A percentile compares a stretch with the other conserved stretches of the same genome.
phyloP scores from a whole-genome alignment of 1,284 basidiomycete species.

The Stygiomarasmius scandens region DNA sequence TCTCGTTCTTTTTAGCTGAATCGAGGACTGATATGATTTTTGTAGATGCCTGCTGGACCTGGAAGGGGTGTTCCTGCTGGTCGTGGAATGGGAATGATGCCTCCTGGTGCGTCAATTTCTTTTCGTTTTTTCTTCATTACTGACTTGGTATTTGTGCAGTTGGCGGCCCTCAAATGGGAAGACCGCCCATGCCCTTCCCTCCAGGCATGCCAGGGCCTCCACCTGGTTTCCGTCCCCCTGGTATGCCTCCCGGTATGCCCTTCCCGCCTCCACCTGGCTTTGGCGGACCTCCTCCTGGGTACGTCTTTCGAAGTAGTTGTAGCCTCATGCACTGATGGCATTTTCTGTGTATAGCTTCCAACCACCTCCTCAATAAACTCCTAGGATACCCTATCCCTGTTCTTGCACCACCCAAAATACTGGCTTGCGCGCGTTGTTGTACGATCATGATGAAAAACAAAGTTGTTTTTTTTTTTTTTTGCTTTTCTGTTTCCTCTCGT shows the following conservation, averaged over 20 bases:
- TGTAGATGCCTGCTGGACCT: constrained; percentile 84
- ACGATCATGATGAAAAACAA: not conserved
- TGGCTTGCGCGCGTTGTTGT: not conserved
- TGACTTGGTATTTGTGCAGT: constrained; percentile 38
- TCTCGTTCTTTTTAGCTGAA: constrained; percentile 14
- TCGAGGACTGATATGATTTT: constrained; percentile 14
- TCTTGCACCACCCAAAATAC: not conserved
- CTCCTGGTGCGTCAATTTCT: constrained; percentile 65
- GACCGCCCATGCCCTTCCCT: constrained; percentile 86
- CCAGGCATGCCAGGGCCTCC: constrained; percentile 84
- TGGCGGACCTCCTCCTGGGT: constrained; percentile 85
- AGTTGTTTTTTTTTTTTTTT: not conserved
- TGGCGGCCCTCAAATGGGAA: constrained; percentile 71
- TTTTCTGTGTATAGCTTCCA: constrained; percentile 1
- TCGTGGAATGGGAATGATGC: constrained; percentile 96
- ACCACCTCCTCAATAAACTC: constrained; percentile 2
- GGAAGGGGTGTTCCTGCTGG: constrained; percentile 95
- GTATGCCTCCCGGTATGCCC: constrained; percentile 78
- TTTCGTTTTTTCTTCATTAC: constrained; percentile 13
- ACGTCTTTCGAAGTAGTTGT: constrained; percentile 30
- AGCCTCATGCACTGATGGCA: not conserved
- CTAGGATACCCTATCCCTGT: not conserved
- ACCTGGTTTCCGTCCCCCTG: constrained; percentile 83
- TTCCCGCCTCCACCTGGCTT: constrained; percentile 83
- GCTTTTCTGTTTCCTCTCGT: not conserved